These are phyloP conservation scores for Eucalyptus melliodora DNA, from an alignment of 345 rosid genomes.

Conservation along the genomic window DNA sequence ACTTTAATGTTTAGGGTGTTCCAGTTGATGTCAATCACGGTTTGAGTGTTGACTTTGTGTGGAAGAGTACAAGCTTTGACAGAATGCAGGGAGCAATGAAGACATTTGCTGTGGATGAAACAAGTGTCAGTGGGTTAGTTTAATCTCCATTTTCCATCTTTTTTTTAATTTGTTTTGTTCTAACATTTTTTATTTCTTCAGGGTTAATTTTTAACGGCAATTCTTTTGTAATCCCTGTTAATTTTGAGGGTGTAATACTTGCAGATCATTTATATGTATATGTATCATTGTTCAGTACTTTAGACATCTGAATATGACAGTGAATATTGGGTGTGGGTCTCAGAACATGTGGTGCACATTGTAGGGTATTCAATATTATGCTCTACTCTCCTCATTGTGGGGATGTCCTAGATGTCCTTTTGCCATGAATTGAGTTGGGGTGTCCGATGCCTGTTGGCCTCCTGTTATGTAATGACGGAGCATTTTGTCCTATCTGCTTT, in stretches of 20 bases:
- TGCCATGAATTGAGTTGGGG: neutral
- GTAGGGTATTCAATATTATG: neutral
- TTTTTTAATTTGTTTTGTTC: neutral
- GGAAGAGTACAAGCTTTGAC: conserved; percentile 99
- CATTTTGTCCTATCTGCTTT: neutral
- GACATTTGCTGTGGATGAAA: conserved; percentile 99
- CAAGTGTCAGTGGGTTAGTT: conserved; percentile 99
- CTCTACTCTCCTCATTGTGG: neutral
- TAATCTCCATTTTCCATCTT: neutral
- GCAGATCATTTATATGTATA: neutral
- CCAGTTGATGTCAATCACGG: conserved; percentile 95
- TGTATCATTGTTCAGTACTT: neutral
- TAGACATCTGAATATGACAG: neutral
- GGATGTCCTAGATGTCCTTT: neutral
- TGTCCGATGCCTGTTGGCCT: neutral
- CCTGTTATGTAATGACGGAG: neutral
- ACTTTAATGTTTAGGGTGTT: conserved; percentile 55
- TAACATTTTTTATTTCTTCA: neutral
- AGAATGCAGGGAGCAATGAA: conserved; percentile 99
- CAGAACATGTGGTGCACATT: neutral
- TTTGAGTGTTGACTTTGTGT: conserved; percentile 95
- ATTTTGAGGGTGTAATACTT: neutral
- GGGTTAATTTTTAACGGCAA: neutral
- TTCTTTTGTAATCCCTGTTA: neutral
- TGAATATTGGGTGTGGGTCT: neutral